Percentiles rank a stretch among this genome's conserved stretches.
phyloP scores from a whole-genome alignment of 345 rosid genomes.

The Rhodamnia rubescens region DNA sequence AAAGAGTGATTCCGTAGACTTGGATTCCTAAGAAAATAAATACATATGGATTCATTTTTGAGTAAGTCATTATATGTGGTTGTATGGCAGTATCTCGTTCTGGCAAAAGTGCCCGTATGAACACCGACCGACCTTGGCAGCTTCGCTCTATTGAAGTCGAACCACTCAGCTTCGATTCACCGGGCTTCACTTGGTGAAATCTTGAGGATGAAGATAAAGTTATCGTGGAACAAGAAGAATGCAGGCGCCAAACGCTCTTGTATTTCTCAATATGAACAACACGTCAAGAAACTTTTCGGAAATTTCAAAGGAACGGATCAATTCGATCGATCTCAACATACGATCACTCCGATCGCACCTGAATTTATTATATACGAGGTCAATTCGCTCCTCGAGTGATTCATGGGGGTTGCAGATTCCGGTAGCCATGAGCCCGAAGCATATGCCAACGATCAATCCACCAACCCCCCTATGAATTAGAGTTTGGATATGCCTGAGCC shows the following conservation, averaged over 20 bases:
- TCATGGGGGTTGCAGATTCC: not conserved
- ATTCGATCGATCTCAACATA: not conserved
- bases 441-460: not conserved
- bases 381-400: not conserved
- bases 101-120: no score
- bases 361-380: not conserved
- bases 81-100: no score
- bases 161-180: not conserved
- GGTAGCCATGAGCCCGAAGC: not conserved
- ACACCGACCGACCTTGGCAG: not conserved
- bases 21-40: no score
- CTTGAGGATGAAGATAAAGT: constrained; percentile 38
- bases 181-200: not conserved
- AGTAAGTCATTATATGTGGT: no score
- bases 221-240: constrained; percentile 55
- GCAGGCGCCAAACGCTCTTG: constrained; percentile 40
- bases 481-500: not conserved
- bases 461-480: not conserved
- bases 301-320: no score
- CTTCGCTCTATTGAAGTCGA: not conserved
- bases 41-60: no score
- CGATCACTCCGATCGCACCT: not conserved
- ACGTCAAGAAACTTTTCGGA: no score
- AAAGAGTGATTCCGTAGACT: no score
- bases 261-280: no score